phyloP scores from a whole-genome alignment of 2,329 filamentous ascomycete genomes.

The Stagonosporopsis tanaceti region DNA sequence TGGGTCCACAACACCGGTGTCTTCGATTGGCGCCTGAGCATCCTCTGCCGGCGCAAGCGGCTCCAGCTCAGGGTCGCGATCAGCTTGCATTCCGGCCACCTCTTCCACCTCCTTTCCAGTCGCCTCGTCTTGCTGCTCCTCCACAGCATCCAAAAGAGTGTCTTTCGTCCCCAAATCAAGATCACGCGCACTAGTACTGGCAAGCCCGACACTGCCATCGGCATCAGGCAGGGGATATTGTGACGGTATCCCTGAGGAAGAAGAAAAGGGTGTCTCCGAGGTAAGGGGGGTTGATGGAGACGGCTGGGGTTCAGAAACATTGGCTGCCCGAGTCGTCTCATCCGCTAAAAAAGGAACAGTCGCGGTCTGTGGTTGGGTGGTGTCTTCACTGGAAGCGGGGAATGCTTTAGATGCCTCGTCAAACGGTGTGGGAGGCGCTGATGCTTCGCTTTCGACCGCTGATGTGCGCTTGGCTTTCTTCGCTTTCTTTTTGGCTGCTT shows the following conservation, averaged over 20 bases:
- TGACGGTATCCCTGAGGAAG: conserved; percentile 42
- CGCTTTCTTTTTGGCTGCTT: conserved; percentile 40
- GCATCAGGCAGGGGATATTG: conserved; percentile 36
- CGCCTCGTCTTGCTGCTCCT: conserved; percentile 6
- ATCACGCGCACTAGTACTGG: conserved; percentile 19
- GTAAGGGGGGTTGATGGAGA: conserved; percentile 38
- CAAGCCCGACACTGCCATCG: conserved; percentile 36
- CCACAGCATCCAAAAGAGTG: conserved; percentile 15
- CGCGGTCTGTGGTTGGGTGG: conserved; percentile 28
- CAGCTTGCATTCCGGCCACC: not conserved
- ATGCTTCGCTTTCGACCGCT: conserved; percentile 21
- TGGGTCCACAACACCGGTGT: not conserved
- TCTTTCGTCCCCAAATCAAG: conserved; percentile 10
- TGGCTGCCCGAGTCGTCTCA: conserved; percentile 45
- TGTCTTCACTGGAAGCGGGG: conserved; percentile 30
- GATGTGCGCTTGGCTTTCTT: conserved; percentile 40
- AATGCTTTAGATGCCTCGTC: conserved; percentile 18
- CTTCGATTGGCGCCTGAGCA: not conserved
- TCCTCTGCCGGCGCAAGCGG: not conserved
- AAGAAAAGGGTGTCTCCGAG: conserved; percentile 40
- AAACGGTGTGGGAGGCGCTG: conserved; percentile 19
- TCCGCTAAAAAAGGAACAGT: conserved; percentile 43
- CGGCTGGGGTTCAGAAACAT: conserved; percentile 43
- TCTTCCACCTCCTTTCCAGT: not conserved
- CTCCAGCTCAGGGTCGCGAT: not conserved